These are phyloP conservation scores for Lyophyllum atratum DNA, from an alignment of 768 basidiomycete species.

Conservation along the genomic window DNA sequence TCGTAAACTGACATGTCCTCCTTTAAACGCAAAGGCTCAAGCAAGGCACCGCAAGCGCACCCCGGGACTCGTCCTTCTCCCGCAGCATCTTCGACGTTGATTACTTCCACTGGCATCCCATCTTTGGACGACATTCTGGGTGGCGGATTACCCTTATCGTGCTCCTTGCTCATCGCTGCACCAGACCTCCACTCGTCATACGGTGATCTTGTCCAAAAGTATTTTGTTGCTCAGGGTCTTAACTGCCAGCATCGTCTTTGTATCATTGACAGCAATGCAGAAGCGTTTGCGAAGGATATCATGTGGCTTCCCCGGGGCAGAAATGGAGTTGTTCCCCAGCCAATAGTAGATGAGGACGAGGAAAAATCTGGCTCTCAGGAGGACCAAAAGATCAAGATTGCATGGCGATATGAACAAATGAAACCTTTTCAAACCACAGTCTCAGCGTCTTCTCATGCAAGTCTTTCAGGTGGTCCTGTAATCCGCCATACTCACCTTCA, in stretches of 20 bases:
- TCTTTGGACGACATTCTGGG: slow-evolving; percentile 95
- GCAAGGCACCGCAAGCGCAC: slow-evolving; percentile 42
- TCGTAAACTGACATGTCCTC: slow-evolving; percentile 56
- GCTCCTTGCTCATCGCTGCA: slow-evolving; percentile 70
- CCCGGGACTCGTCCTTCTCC: slow-evolving; percentile 62
- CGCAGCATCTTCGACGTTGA: slow-evolving; percentile 51
- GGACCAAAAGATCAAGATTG: slow-evolving; percentile 83
- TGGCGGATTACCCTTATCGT: slow-evolving; percentile 85
- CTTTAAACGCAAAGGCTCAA: slow-evolving; percentile 68
- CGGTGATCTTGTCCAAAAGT: slow-evolving; percentile 81
- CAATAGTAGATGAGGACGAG: slow-evolving; percentile 23
- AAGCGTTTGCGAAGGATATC: slow-evolving; percentile 63
- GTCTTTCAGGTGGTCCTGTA: slow-evolving; percentile 12
- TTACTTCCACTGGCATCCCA: slow-evolving; percentile 86
- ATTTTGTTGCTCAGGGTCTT: slow-evolving; percentile 88
- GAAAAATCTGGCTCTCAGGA: slow-evolving; percentile 35
- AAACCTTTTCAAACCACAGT: slow-evolving; percentile 90
- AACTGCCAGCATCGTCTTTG: slow-evolving; percentile 67
- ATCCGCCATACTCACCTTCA: slow-evolving; percentile 4
- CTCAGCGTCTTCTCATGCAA: slow-evolving; percentile 47
- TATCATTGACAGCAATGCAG: slow-evolving; percentile 61
- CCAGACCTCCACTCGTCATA: slow-evolving; percentile 88
- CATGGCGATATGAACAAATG: slow-evolving; percentile 96
- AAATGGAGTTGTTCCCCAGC: slow-evolving; percentile 1
- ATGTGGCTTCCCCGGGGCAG: slow-evolving; percentile 74